Percentiles rank a stretch among this genome's conserved stretches.
Conservation (phyloP, 2,329 filamentous ascomycete genomes). For the Cryphonectria japonica region DNA sequence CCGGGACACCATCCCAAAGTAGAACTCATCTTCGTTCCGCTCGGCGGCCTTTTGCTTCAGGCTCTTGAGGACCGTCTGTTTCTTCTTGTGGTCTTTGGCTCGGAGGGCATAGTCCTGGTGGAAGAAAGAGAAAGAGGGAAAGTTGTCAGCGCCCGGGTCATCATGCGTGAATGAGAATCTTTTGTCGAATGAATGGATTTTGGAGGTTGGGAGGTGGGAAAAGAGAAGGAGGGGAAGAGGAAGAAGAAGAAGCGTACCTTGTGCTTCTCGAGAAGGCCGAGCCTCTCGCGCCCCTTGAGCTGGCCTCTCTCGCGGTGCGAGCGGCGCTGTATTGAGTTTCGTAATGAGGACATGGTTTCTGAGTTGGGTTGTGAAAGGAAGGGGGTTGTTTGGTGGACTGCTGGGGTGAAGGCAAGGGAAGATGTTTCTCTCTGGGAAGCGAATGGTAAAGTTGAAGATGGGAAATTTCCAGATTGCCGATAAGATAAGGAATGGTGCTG, state of each 20-base stretch:
- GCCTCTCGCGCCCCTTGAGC: slow-evolving; percentile 78
- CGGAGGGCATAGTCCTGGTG: slow-evolving; percentile 65
- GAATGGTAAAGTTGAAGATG: background rate
- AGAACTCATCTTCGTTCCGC: slow-evolving; percentile 75
- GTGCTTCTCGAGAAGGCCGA: slow-evolving; percentile 94
- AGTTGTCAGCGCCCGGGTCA: background rate
- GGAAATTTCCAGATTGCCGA: slow-evolving; percentile 14
- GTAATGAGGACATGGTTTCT: slow-evolving; percentile 58
- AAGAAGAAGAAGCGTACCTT: slow-evolving; percentile 58
- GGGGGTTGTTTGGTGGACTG: background rate
- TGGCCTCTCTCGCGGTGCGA: slow-evolving; percentile 91
- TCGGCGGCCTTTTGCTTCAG: slow-evolving; percentile 65
- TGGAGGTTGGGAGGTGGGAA: background rate
- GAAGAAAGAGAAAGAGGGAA: background rate
- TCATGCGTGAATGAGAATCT: no score
- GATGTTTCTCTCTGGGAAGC: background rate
- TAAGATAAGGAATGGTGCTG: slow-evolving; percentile 10
- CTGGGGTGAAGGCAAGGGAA: slow-evolving; percentile 2
- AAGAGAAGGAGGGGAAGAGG: background rate
- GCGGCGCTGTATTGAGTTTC: slow-evolving; percentile 73
- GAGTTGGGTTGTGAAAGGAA: slow-evolving; percentile 1
- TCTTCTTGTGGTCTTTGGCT: slow-evolving; percentile 68
- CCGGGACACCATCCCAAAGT: slow-evolving; percentile 70
- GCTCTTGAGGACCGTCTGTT: slow-evolving; percentile 62
- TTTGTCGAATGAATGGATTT: background rate